Conservation (phyloP, 345 rosid genomes). For the Euphorbia lathyris region DNA sequence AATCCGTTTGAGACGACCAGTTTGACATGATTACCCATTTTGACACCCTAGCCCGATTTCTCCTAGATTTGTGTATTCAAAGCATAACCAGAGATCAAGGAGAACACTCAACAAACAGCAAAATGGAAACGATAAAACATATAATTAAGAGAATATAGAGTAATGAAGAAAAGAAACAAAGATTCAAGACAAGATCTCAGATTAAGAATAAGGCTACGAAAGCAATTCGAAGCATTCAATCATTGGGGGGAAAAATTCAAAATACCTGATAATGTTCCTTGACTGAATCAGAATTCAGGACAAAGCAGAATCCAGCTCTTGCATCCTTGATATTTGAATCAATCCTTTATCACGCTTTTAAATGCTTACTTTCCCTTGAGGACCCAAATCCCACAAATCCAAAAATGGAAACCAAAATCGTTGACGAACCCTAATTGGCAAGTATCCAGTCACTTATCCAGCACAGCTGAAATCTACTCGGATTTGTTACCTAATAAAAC, state of each 20-base stretch:
- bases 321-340: background rate
- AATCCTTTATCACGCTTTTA: too few relatives aligned
- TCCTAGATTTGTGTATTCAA: background rate
- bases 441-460: background rate
- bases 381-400: background rate
- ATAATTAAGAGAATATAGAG: background rate
- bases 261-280: background rate
- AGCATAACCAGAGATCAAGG: background rate
- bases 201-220: background rate
- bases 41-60: background rate
- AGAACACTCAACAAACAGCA: background rate
- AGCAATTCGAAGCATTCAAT: background rate
- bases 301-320: background rate
- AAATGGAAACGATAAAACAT: background rate
- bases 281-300: background rate
- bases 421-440: background rate
- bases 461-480: background rate
- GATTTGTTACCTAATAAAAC: background rate
- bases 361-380: background rate
- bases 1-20: too few relatives aligned
- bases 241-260: background rate
- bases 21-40: too few relatives aligned
- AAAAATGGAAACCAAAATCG: background rate
- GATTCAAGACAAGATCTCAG: too few relatives aligned
- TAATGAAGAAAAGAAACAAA: background rate